Evolutionary conservation across 139 green algal genomes (phyloP).

Genomic region (Protoeuglena noctilucae): DNA sequence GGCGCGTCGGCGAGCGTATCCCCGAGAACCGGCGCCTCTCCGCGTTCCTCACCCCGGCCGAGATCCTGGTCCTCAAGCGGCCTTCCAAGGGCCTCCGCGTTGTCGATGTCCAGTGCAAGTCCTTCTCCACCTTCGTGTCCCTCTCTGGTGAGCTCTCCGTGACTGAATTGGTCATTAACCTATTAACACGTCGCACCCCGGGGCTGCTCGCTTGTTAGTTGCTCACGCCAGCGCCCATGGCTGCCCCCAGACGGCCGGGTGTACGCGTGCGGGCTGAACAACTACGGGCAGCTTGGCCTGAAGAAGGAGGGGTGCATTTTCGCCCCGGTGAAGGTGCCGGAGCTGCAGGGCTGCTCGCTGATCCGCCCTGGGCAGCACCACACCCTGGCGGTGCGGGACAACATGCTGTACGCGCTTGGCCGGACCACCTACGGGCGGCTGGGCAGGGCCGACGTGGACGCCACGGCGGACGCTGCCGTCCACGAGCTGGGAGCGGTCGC

Average conservation of each 20-base stretch:
- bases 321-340: constrained; percentile 23
- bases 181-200: too few species aligned
- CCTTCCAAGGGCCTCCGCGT: too few species aligned
- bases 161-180: too few species aligned
- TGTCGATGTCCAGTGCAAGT: constrained; percentile 40
- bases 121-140: constrained; percentile 54
- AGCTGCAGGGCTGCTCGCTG: constrained; percentile 3
- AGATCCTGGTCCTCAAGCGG: neutral
- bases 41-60: neutral
- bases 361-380: constrained; percentile 65
- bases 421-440: constrained; percentile 65
- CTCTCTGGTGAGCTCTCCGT: too few species aligned
- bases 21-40: constrained; percentile 1
- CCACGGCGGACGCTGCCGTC: constrained; percentile 22
- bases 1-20: constrained; percentile 26
- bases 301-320: neutral
- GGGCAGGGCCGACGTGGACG: constrained; percentile 31
- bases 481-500: constrained; percentile 20
- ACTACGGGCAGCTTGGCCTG: constrained; percentile 67
- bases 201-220: too few species aligned
- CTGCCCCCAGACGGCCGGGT: neutral
- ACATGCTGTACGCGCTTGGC: constrained; percentile 47
- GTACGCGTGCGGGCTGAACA: constrained; percentile 71
- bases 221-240: neutral
- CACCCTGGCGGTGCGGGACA: constrained; percentile 44